These are phyloP conservation scores for Kazachstania taianensis DNA, from an alignment of 805 yeast genomes.

Conservation along the genomic window DNA sequence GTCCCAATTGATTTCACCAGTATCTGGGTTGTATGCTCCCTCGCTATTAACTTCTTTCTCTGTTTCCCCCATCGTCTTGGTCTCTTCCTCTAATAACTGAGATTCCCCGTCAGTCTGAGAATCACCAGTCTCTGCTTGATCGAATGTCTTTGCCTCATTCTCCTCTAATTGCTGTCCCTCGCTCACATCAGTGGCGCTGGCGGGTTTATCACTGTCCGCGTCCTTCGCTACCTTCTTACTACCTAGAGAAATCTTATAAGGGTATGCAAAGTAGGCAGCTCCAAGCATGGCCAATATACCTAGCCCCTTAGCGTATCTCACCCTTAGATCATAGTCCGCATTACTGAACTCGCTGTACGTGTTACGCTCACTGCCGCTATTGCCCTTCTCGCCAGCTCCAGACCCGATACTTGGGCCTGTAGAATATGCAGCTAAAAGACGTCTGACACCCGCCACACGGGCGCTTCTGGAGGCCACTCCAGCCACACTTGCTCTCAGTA, in stretches of 20 bases:
- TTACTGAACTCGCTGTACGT: no score
- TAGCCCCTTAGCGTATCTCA: no score
- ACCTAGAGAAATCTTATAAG: no score
- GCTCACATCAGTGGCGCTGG: not conserved
- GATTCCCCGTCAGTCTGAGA: not conserved
- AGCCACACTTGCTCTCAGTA: no score
- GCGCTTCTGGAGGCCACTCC: no score
- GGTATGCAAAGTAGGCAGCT: not conserved
- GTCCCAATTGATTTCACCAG: slow-evolving; percentile 99
- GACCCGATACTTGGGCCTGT: no score
- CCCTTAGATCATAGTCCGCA: no score
- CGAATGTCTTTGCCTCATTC: not conserved
- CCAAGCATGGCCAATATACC: not conserved
- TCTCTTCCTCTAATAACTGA: not conserved
- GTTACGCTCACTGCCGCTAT: no score
- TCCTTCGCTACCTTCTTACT: not conserved
- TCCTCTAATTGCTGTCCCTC: not conserved
- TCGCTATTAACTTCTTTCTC: slow-evolving; percentile 42
- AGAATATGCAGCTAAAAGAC: no score
- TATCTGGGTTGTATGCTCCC: slow-evolving; percentile 88
- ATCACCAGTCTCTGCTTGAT: not conserved
- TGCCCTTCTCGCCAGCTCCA: no score
- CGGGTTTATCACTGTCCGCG: not conserved
- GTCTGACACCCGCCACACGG: no score
- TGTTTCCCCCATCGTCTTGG: slow-evolving; percentile 60